phyloP scores from a whole-genome alignment of 148 eudicot species.

The Arbutus unedo region DNA sequence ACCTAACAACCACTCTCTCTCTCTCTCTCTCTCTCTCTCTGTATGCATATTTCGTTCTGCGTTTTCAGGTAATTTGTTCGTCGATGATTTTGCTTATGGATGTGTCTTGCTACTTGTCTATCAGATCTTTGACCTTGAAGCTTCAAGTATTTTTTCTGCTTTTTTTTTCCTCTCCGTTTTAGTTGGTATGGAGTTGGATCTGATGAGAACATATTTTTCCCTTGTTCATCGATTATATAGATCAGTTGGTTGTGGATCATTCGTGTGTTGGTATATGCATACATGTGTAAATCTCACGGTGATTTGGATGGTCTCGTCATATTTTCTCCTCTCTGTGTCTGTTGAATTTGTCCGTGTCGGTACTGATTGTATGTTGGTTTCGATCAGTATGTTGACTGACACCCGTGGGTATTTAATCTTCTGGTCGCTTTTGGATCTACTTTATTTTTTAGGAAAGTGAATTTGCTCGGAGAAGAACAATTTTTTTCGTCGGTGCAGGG shows the following conservation, averaged over 20 bases:
- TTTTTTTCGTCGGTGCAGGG: background rate
- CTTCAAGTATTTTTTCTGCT: background rate
- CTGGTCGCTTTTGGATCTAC: no score
- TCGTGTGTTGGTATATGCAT: background rate
- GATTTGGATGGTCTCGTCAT: no score
- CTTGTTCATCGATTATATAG: background rate
- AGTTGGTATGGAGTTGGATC: background rate
- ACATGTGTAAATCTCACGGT: background rate
- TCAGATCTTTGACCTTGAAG: background rate
- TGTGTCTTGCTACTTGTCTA: no score
- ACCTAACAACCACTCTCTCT: no score
- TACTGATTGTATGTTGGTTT: no score
- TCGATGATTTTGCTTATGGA: background rate
- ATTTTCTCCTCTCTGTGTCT: no score
- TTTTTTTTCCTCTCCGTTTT: background rate
- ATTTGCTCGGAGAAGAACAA: no score
- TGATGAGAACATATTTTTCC: background rate
- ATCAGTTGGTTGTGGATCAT: background rate
- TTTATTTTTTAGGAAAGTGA: no score
- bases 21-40: background rate
- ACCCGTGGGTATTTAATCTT: no score
- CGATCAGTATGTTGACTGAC: no score
- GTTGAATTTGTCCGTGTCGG: no score
- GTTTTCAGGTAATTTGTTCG: constrained; percentile 10
- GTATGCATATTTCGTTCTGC: background rate